A percentile compares a stretch with the other conserved stretches of the same genome.
phyloP scores from a whole-genome alignment of 257 asterid genomes.

The Jacaranda copaia region DNA sequence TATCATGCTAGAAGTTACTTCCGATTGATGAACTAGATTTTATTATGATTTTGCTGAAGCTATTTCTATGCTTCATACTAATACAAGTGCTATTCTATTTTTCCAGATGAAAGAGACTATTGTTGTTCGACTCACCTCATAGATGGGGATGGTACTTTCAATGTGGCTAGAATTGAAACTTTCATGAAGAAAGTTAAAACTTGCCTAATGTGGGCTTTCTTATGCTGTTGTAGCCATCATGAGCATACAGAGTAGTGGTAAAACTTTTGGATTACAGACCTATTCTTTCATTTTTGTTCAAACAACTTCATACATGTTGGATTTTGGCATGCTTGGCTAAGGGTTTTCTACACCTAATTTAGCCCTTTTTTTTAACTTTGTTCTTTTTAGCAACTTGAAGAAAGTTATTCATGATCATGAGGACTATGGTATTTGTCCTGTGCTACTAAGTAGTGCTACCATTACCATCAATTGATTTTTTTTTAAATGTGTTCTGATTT shows the following conservation, averaged over 20 bases:
- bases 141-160: slow-evolving; percentile 91
- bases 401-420: slow-evolving; percentile 15
- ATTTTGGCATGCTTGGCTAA: slow-evolving; percentile 15
- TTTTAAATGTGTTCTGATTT: slow-evolving; percentile 30
- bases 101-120: slow-evolving; percentile 59
- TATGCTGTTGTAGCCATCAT: slow-evolving; percentile 84
- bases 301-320: background rate
- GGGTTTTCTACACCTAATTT: slow-evolving; percentile 4
- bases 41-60: slow-evolving; percentile 19
- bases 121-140: slow-evolving; percentile 89
- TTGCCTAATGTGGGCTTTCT: slow-evolving; percentile 71
- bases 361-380: background rate
- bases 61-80: slow-evolving; percentile 22
- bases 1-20: background rate
- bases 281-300: slow-evolving; percentile 12
- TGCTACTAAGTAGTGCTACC: slow-evolving; percentile 10
- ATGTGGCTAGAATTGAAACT: slow-evolving; percentile 60
- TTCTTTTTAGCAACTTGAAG: background rate
- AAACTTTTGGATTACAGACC: slow-evolving; percentile 2
- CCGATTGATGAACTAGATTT: background rate
- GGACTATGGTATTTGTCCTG: background rate
- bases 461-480: background rate
- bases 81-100: slow-evolving; percentile 29
- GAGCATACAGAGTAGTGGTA: slow-evolving; percentile 95
- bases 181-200: slow-evolving; percentile 77